Evolutionary conservation across 1,139 yeast genomes (phyloP).

Genomic region (Diutina sp.): DNA sequence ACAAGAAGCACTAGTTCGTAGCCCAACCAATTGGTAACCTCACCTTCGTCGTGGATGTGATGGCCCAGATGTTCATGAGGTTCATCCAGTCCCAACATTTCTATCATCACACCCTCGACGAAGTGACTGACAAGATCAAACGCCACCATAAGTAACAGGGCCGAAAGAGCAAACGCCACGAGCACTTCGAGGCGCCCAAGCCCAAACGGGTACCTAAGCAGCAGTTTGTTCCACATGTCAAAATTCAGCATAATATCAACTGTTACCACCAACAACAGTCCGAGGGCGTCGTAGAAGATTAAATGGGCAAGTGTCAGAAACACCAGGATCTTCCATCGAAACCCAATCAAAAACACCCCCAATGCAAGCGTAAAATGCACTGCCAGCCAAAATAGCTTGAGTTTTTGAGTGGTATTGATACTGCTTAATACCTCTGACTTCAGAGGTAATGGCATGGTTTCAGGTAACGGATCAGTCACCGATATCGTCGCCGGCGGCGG

Average conservation of each 20-base stretch:
- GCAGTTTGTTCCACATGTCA: conserved; percentile 82
- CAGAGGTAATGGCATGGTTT: conserved; percentile 72
- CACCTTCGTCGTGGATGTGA: conserved; percentile 37
- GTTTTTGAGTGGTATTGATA: conserved; percentile 38
- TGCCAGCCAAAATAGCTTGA: conserved; percentile 53
- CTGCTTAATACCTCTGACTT: conserved; percentile 46
- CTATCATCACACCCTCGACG: conserved; percentile 56
- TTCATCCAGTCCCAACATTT: conserved; percentile 19
- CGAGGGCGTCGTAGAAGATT: conserved; percentile 75
- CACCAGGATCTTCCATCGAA: conserved; percentile 42
- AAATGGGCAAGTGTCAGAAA: conserved; percentile 78
- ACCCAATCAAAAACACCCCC: conserved; percentile 48
- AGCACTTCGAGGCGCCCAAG: conserved; percentile 78
- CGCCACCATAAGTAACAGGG: conserved; percentile 82
- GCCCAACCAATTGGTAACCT: conserved; percentile 19
- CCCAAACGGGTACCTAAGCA: conserved; percentile 83
- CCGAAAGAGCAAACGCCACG: conserved; percentile 77
- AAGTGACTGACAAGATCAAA: conserved; percentile 79
- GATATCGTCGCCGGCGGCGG: conserved; percentile 43
- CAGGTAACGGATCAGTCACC: conserved; percentile 53
- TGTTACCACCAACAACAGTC: conserved; percentile 54
- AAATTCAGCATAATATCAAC: conserved; percentile 81
- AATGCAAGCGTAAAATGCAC: conserved; percentile 47
- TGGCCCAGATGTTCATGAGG: conserved; percentile 20
- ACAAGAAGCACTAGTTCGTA: conserved; percentile 17